A percentile compares a stretch with the other conserved stretches of the same genome.
Evolutionary conservation across 2,329 filamentous ascomycete species (phyloP).

Genomic region (Phoma sp.): DNA sequence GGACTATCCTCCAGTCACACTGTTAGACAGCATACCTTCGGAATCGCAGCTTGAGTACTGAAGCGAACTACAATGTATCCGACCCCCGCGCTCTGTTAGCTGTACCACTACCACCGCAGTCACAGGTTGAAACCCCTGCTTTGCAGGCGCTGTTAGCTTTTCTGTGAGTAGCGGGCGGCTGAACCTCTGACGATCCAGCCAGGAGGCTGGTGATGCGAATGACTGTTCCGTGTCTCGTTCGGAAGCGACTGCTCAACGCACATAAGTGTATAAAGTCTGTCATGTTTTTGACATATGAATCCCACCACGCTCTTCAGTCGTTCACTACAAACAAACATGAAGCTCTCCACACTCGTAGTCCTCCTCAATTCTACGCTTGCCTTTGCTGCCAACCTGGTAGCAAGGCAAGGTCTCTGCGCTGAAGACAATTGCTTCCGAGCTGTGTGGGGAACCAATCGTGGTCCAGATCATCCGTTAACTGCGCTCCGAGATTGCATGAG

Average conservation of each 20-base stretch:
- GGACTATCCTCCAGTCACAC: background rate
- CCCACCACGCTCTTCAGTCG: background rate
- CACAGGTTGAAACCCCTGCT: slow-evolving; percentile 4
- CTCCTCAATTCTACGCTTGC: slow-evolving; percentile 18
- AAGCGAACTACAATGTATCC: background rate
- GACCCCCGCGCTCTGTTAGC: background rate
- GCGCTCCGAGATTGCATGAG: slow-evolving; percentile 28
- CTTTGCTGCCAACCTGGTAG: slow-evolving; percentile 24
- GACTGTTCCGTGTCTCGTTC: background rate
- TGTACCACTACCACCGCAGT: background rate
- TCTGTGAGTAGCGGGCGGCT: background rate
- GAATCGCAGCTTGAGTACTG: background rate
- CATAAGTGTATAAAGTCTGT: background rate
- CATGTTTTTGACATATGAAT: background rate
- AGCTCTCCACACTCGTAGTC: slow-evolving; percentile 18
- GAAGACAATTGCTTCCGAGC: slow-evolving; percentile 35
- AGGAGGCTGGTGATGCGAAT: background rate
- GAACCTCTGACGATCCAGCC: background rate
- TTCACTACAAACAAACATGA: slow-evolving; percentile 31
- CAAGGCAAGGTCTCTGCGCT: slow-evolving; percentile 27
- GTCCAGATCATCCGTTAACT: slow-evolving; percentile 19
- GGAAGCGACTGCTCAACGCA: background rate
- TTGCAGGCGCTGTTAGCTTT: background rate
- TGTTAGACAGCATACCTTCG: background rate
- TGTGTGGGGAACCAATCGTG: slow-evolving; percentile 28